These are phyloP conservation scores for Abelmoschus esculentus DNA, from an alignment of 345 rosid genomes.

Conservation along the genomic window DNA sequence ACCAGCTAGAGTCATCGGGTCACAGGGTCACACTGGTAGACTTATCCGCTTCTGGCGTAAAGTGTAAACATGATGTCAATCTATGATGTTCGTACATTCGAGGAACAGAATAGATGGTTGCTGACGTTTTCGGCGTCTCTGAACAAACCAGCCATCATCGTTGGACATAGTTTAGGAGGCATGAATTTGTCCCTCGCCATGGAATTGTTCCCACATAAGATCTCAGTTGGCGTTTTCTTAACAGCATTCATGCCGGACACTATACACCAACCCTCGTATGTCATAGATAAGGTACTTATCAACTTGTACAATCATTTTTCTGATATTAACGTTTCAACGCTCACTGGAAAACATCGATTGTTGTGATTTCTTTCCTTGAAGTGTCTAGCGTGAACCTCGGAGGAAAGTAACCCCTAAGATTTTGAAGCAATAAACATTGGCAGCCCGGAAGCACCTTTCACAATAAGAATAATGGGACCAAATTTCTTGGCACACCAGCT, in stretches of 20 bases:
- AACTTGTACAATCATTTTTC: too few species aligned
- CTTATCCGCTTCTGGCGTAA: slow-evolving; percentile 45
- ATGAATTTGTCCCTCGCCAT: slow-evolving; percentile 37
- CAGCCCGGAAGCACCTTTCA: background rate
- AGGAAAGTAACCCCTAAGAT: slow-evolving; percentile 22
- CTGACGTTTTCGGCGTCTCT: slow-evolving; percentile 27
- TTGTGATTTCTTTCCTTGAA: background rate
- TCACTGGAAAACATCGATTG: too few species aligned
- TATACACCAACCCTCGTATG: slow-evolving; percentile 21
- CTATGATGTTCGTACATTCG: slow-evolving; percentile 32
- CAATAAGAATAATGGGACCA: slow-evolving; percentile 23
- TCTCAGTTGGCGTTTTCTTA: slow-evolving; percentile 27
- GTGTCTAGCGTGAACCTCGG: background rate
- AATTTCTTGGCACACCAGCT: slow-evolving; percentile 20
- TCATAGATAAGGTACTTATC: slow-evolving; percentile 22
- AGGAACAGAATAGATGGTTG: slow-evolving; percentile 41
- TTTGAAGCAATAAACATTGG: slow-evolving; percentile 20
- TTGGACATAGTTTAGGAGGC: slow-evolving; percentile 72
- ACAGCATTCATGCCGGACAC: slow-evolving; percentile 31
- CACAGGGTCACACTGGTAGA: slow-evolving; percentile 42
- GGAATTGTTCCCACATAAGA: slow-evolving; percentile 29
- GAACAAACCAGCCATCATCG: slow-evolving; percentile 40
- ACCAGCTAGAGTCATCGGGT: slow-evolving; percentile 35
- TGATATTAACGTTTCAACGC: background rate
- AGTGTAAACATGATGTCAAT: slow-evolving; percentile 36